Evolutionary conservation across 352 stramenopile species (phyloP).

Genomic region (Halophytophthora polymorphica): DNA sequence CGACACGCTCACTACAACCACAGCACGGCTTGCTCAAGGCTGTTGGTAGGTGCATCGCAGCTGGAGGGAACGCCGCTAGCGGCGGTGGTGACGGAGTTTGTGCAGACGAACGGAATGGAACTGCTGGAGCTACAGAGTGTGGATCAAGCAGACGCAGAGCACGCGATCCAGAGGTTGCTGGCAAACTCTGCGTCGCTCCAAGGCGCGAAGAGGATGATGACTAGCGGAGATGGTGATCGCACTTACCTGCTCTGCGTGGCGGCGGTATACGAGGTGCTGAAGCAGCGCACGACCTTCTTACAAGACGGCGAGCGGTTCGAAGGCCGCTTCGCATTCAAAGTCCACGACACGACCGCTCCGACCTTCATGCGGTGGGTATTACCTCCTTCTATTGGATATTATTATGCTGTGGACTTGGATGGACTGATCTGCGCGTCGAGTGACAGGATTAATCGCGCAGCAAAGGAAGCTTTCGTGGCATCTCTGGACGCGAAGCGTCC

Average conservation of each 20-base stretch:
- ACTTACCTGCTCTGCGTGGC: not conserved
- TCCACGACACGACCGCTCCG: not conserved
- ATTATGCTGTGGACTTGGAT: not conserved
- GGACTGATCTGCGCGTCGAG: not conserved
- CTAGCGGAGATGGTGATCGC: not conserved
- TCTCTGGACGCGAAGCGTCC: conserved; percentile 3
- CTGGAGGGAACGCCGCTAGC: too few relatives aligned
- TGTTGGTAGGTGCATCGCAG: not conserved
- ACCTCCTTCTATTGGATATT: not conserved
- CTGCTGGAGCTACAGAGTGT: not conserved
- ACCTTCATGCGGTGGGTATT: not conserved
- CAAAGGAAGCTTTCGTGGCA: conserved; percentile 14
- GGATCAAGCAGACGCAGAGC: not conserved
- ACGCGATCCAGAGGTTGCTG: not conserved
- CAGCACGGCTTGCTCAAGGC: not conserved
- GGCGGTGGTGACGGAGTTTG: not conserved
- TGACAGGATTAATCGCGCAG: conserved; percentile 12
- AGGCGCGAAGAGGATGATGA: not conserved
- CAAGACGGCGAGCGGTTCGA: not conserved
- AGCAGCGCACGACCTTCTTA: not conserved
- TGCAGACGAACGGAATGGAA: not conserved
- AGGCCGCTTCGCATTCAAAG: not conserved
- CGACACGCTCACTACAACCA: not conserved
- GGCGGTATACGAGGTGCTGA: not conserved
- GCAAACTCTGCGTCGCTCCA: not conserved